Percentiles rank a stretch among this genome's conserved stretches.
phyloP scores from a whole-genome alignment of 495 filamentous ascomycete genomes.

The Podospora didyma region DNA sequence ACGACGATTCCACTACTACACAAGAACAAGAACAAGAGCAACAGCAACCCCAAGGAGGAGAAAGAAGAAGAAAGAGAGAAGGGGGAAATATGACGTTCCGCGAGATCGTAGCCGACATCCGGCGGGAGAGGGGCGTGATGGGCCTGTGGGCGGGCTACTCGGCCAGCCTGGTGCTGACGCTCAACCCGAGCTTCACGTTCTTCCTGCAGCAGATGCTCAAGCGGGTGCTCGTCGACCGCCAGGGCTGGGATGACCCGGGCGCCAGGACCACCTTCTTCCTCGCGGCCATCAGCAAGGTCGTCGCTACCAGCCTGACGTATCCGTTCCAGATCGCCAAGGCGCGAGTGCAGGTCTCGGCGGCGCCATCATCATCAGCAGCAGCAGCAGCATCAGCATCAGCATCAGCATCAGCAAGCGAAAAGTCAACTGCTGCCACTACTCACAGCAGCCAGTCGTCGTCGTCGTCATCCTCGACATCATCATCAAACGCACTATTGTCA shows the following conservation, averaged over 20 bases:
- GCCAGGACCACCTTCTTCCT: slow-evolving; percentile 54
- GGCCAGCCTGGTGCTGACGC: slow-evolving; percentile 70
- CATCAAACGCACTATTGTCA: not conserved
- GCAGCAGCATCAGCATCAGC: not conserved
- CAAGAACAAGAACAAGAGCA: not conserved
- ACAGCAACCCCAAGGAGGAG: not conserved
- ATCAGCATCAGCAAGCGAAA: not conserved
- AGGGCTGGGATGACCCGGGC: slow-evolving; percentile 49
- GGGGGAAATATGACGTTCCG: slow-evolving; percentile 36
- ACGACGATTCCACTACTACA: too few species aligned
- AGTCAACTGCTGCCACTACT: too few species aligned
- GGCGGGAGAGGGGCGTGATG: slow-evolving; percentile 62
- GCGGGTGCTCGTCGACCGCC: slow-evolving; percentile 48
- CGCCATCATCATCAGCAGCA: slow-evolving; percentile 5
- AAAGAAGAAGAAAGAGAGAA: too few species aligned
- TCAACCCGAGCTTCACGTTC: slow-evolving; percentile 86
- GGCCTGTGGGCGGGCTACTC: slow-evolving; percentile 94
- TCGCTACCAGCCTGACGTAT: slow-evolving; percentile 78
- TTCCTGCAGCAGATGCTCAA: slow-evolving; percentile 72
- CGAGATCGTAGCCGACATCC: slow-evolving; percentile 62
- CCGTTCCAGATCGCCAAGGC: slow-evolving; percentile 82
- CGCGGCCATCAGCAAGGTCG: slow-evolving; percentile 76
- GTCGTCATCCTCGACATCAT: too few species aligned
- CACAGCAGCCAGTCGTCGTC: too few species aligned
- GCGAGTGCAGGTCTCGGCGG: slow-evolving; percentile 56